phyloP scores from a whole-genome alignment of 176 grass and related monocot genomes.

The Poa pratensis region DNA sequence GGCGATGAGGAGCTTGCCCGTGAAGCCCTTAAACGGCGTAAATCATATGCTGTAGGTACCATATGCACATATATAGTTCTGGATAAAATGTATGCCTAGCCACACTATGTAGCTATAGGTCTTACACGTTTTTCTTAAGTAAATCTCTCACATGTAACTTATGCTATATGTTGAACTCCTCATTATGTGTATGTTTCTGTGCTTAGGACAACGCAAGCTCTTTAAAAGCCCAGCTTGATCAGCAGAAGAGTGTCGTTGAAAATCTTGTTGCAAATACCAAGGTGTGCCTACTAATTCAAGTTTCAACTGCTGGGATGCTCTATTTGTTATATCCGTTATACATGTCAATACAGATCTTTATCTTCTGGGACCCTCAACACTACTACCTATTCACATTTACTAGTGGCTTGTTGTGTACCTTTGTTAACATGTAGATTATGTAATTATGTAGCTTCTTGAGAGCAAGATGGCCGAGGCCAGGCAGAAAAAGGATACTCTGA shows the following conservation, averaged over 20 bases:
- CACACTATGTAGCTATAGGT: conserved; percentile 6
- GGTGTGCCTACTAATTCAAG: conserved; percentile 53
- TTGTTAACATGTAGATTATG: conserved; percentile 36
- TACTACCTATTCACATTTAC: conserved; percentile 4
- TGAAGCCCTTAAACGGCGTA: conserved; percentile 95
- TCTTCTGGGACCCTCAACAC: background rate
- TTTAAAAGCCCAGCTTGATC: conserved; percentile 88
- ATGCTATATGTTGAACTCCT: conserved; percentile 27
- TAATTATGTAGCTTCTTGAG: conserved; percentile 78
- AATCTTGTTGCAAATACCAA: conserved; percentile 91
- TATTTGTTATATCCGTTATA: conserved; percentile 18
- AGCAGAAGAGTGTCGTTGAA: conserved; percentile 91
- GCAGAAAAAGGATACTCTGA: conserved; percentile 98
- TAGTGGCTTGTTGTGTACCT: background rate
- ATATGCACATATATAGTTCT: conserved; percentile 29
- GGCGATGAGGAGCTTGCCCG: conserved; percentile 98
- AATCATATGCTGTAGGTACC: conserved; percentile 98
- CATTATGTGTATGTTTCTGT: conserved; percentile 17
- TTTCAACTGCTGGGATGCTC: background rate
- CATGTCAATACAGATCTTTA: conserved; percentile 4
- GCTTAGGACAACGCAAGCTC: conserved; percentile 90
- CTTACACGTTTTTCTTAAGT: background rate
- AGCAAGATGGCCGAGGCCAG: conserved; percentile 98
- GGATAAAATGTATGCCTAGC: background rate
- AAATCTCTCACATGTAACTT: background rate